These are phyloP conservation scores for Sugiyamaella pinicola DNA, from an alignment of 1,139 yeast genomes.

Conservation along the genomic window DNA sequence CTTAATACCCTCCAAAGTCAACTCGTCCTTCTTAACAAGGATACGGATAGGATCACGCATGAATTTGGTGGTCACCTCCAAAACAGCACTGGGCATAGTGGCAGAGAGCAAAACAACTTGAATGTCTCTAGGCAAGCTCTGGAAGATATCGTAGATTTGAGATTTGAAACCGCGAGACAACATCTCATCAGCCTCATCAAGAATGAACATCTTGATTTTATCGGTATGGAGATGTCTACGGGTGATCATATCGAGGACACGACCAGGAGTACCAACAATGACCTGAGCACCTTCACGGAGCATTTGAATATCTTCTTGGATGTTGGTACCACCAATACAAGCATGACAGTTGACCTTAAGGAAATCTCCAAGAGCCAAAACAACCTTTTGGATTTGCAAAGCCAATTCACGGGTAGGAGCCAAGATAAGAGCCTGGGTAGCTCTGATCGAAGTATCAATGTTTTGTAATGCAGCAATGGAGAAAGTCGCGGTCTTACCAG, in stretches of 20 bases:
- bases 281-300: slow-evolving; percentile 92
- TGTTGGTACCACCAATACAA: slow-evolving; percentile 97
- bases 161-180: slow-evolving; percentile 95
- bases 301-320: slow-evolving; percentile 88
- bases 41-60: slow-evolving; percentile 98
- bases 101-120: slow-evolving; percentile 97
- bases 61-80: slow-evolving; percentile 95
- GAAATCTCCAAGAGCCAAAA: slow-evolving; percentile 90
- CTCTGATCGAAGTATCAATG: slow-evolving; percentile 56
- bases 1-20: slow-evolving; percentile 97
- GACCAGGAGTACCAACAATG: slow-evolving; percentile 99
- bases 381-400: slow-evolving; percentile 95
- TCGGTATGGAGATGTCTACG: slow-evolving; percentile 89
- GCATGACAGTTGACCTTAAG: slow-evolving; percentile 95
- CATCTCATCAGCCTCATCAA: slow-evolving; percentile 99
- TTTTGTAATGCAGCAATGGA: slow-evolving; percentile 95
- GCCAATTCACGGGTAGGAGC: slow-evolving; percentile 99
- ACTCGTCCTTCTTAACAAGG: slow-evolving; percentile 96
- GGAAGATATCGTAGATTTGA: slow-evolving; percentile 96
- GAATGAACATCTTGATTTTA: slow-evolving; percentile 91
- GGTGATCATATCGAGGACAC: slow-evolving; percentile 97
- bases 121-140: slow-evolving; percentile 88
- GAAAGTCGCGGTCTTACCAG: slow-evolving; percentile 99
- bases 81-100: slow-evolving; percentile 96
- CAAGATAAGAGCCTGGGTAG: slow-evolving; percentile 80